Conservation (phyloP, 2,329 filamentous ascomycete genomes). For the Piedraia hortae region DNA sequence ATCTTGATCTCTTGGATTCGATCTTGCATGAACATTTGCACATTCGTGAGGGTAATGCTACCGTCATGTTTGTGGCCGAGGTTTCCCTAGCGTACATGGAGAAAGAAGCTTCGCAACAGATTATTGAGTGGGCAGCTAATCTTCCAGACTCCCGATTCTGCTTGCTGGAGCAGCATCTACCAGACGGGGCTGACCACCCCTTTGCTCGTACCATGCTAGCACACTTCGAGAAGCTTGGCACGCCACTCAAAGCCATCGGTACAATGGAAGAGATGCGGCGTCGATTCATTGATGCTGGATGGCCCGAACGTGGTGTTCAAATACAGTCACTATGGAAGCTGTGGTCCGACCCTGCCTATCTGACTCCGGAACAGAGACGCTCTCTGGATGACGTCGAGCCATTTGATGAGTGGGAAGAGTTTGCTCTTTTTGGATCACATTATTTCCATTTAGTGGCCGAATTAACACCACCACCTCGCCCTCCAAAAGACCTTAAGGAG, state of each 20-base stretch:
- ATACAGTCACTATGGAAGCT: slow-evolving; percentile 54
- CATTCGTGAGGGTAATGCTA: slow-evolving; percentile 29
- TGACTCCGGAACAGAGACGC: slow-evolving; percentile 30
- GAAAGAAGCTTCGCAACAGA: slow-evolving; percentile 37
- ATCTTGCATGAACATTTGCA: slow-evolving; percentile 32
- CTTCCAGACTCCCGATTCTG: slow-evolving; percentile 54
- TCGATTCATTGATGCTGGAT: slow-evolving; percentile 44
- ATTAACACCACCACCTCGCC: slow-evolving; percentile 4
- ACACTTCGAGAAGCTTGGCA: slow-evolving; percentile 58
- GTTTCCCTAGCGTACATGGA: slow-evolving; percentile 85
- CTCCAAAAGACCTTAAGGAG: slow-evolving; percentile 5
- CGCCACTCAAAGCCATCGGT: slow-evolving; percentile 46
- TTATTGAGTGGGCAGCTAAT: slow-evolving; percentile 52
- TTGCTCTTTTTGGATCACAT: slow-evolving; percentile 58
- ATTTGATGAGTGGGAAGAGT: slow-evolving; percentile 94
- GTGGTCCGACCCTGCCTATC: slow-evolving; percentile 44
- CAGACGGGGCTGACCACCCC: slow-evolving; percentile 48
- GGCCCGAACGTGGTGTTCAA: slow-evolving; percentile 25
- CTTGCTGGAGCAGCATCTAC: slow-evolving; percentile 63
- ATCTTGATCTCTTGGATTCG: slow-evolving; percentile 31
- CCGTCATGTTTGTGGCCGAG: slow-evolving; percentile 50
- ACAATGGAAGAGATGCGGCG: slow-evolving; percentile 33
- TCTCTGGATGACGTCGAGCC: slow-evolving; percentile 44
- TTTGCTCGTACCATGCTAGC: slow-evolving; percentile 68
- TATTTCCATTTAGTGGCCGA: slow-evolving; percentile 52